Percentiles rank a stretch among this genome's conserved stretches.
Conservation (phyloP, 768 basidiomycete genomes). For the Pulveroboletus frians region DNA sequence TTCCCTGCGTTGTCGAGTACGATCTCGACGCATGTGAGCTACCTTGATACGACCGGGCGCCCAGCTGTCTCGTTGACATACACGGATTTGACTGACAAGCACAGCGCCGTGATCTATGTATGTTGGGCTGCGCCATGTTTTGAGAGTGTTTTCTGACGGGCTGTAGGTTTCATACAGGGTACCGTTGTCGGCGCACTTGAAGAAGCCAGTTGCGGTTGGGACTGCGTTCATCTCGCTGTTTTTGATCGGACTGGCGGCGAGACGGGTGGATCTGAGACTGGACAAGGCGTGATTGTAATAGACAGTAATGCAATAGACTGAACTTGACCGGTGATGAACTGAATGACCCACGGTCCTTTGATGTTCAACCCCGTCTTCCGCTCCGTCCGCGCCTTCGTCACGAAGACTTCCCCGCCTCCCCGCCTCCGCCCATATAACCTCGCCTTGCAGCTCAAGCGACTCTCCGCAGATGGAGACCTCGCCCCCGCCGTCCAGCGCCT, state of each 20-base stretch:
- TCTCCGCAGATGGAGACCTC: slow-evolving; percentile 50
- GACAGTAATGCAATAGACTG: background rate
- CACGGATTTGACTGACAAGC: slow-evolving; percentile 69
- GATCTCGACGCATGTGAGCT: slow-evolving; percentile 71
- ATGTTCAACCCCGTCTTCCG: slow-evolving; percentile 13
- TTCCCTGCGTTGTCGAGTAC: slow-evolving; percentile 65
- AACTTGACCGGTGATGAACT: background rate
- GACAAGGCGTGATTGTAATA: slow-evolving; percentile 30
- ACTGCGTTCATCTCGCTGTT: slow-evolving; percentile 68
- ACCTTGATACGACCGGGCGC: slow-evolving; percentile 88
- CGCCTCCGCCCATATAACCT: slow-evolving; percentile 62
- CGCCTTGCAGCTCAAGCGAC: slow-evolving; percentile 50
- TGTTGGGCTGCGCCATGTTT: slow-evolving; percentile 30
- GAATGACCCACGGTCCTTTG: slow-evolving; percentile 7
- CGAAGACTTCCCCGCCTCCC: background rate
- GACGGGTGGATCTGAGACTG: slow-evolving; percentile 51
- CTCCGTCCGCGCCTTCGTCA: slow-evolving; percentile 5
- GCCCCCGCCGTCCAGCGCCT: slow-evolving; percentile 62
- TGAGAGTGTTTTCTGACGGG: slow-evolving; percentile 6
- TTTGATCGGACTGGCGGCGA: slow-evolving; percentile 38
- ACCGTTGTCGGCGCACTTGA: slow-evolving; percentile 71
- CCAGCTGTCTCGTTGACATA: slow-evolving; percentile 74
- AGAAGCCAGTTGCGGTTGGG: slow-evolving; percentile 79
- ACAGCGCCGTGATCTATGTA: slow-evolving; percentile 79
- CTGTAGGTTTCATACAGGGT: slow-evolving; percentile 83